phyloP scores from a whole-genome alignment of 345 rosid genomes.

The Psidium guajava region DNA sequence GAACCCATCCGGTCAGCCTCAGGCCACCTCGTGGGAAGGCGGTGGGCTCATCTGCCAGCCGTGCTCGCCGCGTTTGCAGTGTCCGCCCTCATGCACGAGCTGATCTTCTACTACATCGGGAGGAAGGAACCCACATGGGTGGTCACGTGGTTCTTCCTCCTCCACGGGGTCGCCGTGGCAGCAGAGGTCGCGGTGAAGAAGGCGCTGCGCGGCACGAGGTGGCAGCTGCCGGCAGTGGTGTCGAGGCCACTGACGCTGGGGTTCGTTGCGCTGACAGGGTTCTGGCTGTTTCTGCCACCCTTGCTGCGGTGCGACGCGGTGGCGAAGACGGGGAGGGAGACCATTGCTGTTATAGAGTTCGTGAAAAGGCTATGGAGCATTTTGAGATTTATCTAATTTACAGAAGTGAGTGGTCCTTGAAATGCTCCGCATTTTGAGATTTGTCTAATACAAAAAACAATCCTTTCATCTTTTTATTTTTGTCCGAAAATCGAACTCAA shows the following conservation, averaged over 20 bases:
- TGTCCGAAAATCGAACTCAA: no score
- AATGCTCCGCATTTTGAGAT: no score
- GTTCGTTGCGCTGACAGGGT: constrained; percentile 4
- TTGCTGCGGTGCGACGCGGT: background rate
- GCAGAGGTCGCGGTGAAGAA: constrained; percentile 6
- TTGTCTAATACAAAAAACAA: no score
- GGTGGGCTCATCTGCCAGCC: background rate
- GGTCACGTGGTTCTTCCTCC: constrained; percentile 11
- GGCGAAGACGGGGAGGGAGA: constrained; percentile 12
- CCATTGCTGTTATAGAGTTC: background rate
- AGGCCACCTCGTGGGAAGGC: background rate
- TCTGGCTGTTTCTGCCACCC: constrained; percentile 20
- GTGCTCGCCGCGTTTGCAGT: constrained; percentile 1
- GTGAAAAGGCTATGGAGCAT: background rate
- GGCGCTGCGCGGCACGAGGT: background rate
- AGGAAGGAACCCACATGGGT: constrained; percentile 10
- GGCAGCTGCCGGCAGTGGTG: constrained; percentile 5
- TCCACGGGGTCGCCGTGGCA: constrained; percentile 10
- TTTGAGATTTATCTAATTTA: background rate
- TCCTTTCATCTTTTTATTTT: no score
- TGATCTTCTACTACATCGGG: constrained; percentile 10
- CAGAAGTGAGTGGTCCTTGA: background rate
- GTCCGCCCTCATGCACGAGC: constrained; percentile 18
- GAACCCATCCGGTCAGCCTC: background rate
- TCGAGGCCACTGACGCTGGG: constrained; percentile 1